phyloP scores from a whole-genome alignment of 768 basidiomycete genomes.

The Amanita rubescens region DNA sequence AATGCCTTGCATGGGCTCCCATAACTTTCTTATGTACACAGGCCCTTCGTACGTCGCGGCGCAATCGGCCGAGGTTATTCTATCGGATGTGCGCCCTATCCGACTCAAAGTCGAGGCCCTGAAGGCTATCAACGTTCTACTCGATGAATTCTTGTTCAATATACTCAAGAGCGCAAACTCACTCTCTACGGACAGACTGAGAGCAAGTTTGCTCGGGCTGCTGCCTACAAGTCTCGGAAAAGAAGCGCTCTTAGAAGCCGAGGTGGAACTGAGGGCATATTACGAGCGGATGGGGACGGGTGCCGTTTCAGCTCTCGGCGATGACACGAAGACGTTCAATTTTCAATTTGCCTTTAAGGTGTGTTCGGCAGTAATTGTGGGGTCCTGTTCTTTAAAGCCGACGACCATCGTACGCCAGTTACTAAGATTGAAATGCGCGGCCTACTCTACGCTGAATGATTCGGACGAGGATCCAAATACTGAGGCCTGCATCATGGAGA shows the following conservation, averaged over 20 bases:
- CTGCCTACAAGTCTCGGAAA: conserved; percentile 82
- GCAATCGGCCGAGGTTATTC: conserved; percentile 83
- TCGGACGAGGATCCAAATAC: conserved; percentile 66
- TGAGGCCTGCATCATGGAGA: conserved; percentile 55
- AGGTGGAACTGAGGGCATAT: conserved; percentile 86
- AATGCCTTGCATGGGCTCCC: conserved; percentile 5
- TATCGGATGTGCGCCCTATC: conserved; percentile 90
- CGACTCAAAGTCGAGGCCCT: conserved; percentile 77
- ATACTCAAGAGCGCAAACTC: conserved; percentile 63
- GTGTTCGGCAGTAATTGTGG: conserved; percentile 12
- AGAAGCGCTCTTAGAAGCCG: conserved; percentile 88
- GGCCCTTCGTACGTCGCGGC: conserved; percentile 75
- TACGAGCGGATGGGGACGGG: conserved; percentile 60
- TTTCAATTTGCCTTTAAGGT: conserved; percentile 76
- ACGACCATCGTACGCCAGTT: conserved; percentile 33
- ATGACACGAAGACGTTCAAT: conserved; percentile 53
- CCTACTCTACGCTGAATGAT: conserved; percentile 81
- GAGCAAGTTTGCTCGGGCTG: conserved; percentile 61
- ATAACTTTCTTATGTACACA: conserved; percentile 13
- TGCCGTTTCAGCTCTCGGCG: conserved; percentile 29
- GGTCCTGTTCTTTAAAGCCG: background rate
- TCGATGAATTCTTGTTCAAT: conserved; percentile 79
- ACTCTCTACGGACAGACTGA: conserved; percentile 65
- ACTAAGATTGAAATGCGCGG: conserved; percentile 79
- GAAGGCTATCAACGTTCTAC: conserved; percentile 65